Conservation (phyloP, 2,329 filamentous ascomycete species). For the Diplodia seriata region DNA sequence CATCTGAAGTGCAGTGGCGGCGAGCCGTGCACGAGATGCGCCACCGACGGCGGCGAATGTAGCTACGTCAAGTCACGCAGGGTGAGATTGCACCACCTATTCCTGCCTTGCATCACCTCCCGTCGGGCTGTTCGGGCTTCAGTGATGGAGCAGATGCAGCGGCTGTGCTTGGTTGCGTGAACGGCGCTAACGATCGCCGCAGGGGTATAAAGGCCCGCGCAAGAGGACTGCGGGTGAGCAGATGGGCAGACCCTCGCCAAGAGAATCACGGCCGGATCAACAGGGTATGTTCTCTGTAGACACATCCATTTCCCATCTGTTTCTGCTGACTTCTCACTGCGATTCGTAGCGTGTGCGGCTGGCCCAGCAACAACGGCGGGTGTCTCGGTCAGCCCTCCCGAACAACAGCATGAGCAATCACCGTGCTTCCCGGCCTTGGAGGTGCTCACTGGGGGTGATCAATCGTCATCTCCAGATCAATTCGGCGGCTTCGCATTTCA, state of each 20-base stretch:
- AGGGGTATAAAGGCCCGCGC: constrained; percentile 31
- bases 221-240: constrained; percentile 29
- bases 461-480: neutral
- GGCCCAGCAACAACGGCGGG: neutral
- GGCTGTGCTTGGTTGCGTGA: constrained; percentile 1
- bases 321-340: neutral
- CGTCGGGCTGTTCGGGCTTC: constrained; percentile 36
- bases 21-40: constrained; percentile 58
- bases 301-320: neutral
- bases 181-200: constrained; percentile 18
- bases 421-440: constrained; percentile 16
- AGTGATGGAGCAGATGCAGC: constrained; percentile 32
- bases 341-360: neutral
- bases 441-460: constrained; percentile 1
- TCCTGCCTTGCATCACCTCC: constrained; percentile 7
- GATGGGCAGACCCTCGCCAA: constrained; percentile 1
- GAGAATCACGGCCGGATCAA: constrained; percentile 6
- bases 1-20: constrained; percentile 63
- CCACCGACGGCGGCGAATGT: constrained; percentile 50
- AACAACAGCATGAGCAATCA: constrained; percentile 9
- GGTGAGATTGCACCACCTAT: constrained; percentile 35
- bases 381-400: neutral
- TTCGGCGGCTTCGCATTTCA: constrained; percentile 4
- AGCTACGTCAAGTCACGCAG: constrained; percentile 60
- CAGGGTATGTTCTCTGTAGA: neutral